Conservation (phyloP, 306 rosid species). For the Phaseolus lunatus region DNA sequence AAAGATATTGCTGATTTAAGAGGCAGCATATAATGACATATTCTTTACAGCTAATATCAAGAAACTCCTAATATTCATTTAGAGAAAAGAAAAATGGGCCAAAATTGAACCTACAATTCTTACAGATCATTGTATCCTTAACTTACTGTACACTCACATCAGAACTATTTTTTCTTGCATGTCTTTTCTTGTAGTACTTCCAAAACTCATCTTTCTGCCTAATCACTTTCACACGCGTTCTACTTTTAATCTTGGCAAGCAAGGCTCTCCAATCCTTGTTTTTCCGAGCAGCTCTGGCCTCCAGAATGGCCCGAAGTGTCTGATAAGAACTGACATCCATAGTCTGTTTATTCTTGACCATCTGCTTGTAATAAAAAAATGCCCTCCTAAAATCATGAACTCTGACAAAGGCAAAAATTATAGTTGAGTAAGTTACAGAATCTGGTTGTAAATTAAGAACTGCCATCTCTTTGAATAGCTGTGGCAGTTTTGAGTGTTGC, state of each 20-base stretch:
- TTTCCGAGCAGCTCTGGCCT: constrained; percentile 64
- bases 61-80: constrained; percentile 5
- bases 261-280: constrained; percentile 77
- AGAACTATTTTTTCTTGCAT: constrained; percentile 43
- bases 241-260: constrained; percentile 63
- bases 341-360: constrained; percentile 73
- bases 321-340: constrained; percentile 71
- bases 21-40: neutral
- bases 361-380: constrained; percentile 76
- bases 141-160: constrained; percentile 13
- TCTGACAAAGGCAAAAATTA: constrained; percentile 79
- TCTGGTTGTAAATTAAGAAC: constrained; percentile 76
- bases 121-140: constrained; percentile 23
- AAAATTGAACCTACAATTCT: constrained; percentile 37
- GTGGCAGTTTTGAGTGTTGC: constrained; percentile 74
- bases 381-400: constrained; percentile 79
- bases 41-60: constrained; percentile 29
- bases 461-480: constrained; percentile 81
- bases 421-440: constrained; percentile 80
- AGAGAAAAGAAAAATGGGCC: constrained; percentile 3
- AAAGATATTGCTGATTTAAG: neutral
- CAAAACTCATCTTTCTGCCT: constrained; percentile 91
- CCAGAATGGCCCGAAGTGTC: constrained; percentile 74
- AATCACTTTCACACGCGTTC: constrained; percentile 65
- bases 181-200: constrained; percentile 70